These are phyloP conservation scores for Saturnispora dispora DNA, from an alignment of 805 yeast genomes.

Conservation along the genomic window DNA sequence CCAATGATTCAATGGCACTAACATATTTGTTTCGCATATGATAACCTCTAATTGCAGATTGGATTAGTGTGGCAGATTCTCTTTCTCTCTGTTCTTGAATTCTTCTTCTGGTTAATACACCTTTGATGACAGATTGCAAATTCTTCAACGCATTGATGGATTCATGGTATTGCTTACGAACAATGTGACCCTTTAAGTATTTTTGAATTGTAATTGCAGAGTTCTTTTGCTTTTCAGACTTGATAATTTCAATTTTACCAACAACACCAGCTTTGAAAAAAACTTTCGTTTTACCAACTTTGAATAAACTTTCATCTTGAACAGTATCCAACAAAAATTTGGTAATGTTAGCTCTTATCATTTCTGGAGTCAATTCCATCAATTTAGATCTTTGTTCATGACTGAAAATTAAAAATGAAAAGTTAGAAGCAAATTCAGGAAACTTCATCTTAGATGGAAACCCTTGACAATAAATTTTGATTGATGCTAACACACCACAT, in stretches of 20 bases:
- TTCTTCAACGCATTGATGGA: conserved; percentile 43
- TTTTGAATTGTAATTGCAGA: conserved; percentile 85
- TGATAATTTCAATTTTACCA: conserved; percentile 78
- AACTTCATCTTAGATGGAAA: conserved; percentile 96
- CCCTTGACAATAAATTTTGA: conserved; percentile 94
- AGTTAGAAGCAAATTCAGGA: conserved; percentile 84
- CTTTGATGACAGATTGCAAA: conserved; percentile 59
- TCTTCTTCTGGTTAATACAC: conserved; percentile 46
- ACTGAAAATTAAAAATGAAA: conserved; percentile 63
- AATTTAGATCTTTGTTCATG: conserved; percentile 52
- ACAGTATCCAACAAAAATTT: conserved; percentile 58
- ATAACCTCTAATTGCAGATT: conserved; percentile 53
- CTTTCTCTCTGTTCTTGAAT: conserved; percentile 47
- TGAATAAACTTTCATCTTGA: conserved; percentile 62
- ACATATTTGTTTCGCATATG: conserved; percentile 35
- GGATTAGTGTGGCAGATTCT: conserved; percentile 61
- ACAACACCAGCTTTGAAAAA: conserved; percentile 96
- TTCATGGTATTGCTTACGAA: conserved; percentile 51
- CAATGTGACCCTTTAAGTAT: conserved; percentile 56
- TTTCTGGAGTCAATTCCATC: conserved; percentile 2
- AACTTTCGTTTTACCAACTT: conserved; percentile 86
- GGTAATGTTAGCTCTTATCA: conserved; percentile 4
- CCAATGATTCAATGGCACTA: conserved; percentile 30
- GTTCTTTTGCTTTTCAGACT: conserved; percentile 65
- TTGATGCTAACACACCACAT: conserved; percentile 97